Percentiles rank a stretch among this genome's conserved stretches.
Conservation (phyloP, 129 eudicot genomes). For the Cynara cardunculus region DNA sequence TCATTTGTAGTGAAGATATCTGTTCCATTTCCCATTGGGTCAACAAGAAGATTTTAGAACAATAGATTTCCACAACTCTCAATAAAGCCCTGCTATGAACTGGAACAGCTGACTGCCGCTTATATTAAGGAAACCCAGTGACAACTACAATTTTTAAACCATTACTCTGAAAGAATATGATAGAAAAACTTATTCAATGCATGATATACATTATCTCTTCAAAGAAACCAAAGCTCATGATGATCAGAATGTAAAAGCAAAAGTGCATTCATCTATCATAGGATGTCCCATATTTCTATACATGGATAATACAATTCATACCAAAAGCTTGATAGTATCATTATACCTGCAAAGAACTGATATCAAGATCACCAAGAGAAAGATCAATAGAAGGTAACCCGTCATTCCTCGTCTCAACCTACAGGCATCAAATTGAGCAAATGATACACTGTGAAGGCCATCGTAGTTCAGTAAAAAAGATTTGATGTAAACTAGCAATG, state of each 20-base stretch:
- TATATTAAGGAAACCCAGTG: background rate
- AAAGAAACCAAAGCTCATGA: background rate
- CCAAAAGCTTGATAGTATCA: conserved; percentile 2
- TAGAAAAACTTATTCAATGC: background rate
- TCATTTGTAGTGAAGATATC: background rate
- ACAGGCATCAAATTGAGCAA: conserved; percentile 18
- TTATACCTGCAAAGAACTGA: conserved; percentile 76
- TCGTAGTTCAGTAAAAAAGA: background rate
- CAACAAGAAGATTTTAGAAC: background rate
- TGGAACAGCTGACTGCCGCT: background rate
- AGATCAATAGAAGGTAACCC: conserved; percentile 68
- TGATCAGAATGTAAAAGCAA: background rate
- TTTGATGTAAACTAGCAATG: background rate
- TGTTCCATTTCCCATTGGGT: background rate
- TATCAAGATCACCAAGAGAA: conserved; percentile 62
- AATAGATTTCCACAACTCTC: background rate
- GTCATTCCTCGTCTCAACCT: conserved; percentile 55
- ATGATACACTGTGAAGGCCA: background rate
- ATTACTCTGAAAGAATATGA: background rate
- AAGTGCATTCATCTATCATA: background rate
- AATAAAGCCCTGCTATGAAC: background rate
- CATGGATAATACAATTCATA: background rate
- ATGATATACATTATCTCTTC: background rate
- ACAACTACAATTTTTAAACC: background rate
- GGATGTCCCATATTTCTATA: background rate